Evolutionary conservation across 192 early-diverging fungal genomes (phyloP).

Genomic region (Coemansia sp.): DNA sequence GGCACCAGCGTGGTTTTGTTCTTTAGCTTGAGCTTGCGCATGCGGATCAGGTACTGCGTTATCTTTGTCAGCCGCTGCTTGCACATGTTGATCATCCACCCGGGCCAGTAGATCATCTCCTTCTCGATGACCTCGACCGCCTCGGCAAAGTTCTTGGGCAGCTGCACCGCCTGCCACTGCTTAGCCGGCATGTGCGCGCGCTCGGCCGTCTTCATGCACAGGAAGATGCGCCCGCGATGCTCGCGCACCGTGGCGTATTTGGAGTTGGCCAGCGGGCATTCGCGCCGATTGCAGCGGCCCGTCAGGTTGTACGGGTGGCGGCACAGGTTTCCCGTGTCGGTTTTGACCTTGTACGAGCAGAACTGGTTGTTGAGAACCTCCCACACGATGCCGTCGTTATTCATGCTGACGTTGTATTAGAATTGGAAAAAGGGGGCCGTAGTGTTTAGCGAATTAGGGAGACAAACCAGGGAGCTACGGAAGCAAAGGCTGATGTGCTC

Average conservation of each 20-base stretch:
- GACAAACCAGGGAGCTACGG: no score
- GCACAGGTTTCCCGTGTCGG: slow-evolving; percentile 85
- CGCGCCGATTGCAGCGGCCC: slow-evolving; percentile 90
- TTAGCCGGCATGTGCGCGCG: slow-evolving; percentile 90
- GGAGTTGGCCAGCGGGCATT: slow-evolving; percentile 93
- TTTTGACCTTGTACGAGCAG: slow-evolving; percentile 98
- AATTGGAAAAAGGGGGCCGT: not conserved
- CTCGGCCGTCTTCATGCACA: slow-evolving; percentile 95
- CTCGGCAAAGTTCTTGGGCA: slow-evolving; percentile 87
- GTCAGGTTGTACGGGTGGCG: slow-evolving; percentile 96
- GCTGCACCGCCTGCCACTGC: slow-evolving; percentile 87
- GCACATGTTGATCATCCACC: slow-evolving; percentile 89
- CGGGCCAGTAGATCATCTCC: slow-evolving; percentile 88
- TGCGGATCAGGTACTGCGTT: slow-evolving; percentile 92
- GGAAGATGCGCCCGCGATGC: slow-evolving; percentile 72
- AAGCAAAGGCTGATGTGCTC: no score
- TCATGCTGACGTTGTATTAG: slow-evolving; percentile 27
- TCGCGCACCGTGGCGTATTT: slow-evolving; percentile 95
- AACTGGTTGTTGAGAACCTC: slow-evolving; percentile 94
- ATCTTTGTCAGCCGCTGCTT: slow-evolving; percentile 96
- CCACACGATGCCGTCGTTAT: slow-evolving; percentile 87
- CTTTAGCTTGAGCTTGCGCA: slow-evolving; percentile 85
- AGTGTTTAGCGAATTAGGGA: no score
- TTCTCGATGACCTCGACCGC: slow-evolving; percentile 85
- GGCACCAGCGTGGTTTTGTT: slow-evolving; percentile 72